Conservation (phyloP, 1,139 yeast species). For the Nakaseomyces sp. region DNA sequence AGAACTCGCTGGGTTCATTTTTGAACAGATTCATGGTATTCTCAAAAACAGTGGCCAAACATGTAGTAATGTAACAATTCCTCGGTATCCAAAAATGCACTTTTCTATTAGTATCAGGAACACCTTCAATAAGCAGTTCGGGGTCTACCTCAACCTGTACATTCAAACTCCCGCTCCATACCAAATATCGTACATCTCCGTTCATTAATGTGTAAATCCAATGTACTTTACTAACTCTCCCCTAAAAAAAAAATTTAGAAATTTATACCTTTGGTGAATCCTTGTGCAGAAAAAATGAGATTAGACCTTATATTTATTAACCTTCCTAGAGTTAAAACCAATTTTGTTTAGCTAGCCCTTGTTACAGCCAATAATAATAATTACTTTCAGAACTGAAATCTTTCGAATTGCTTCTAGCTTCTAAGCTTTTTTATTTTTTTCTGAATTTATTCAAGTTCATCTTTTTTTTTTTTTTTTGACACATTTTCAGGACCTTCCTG, state of each 20-base stretch:
- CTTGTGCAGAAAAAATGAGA: too few relatives aligned
- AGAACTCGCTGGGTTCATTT: conserved; percentile 23
- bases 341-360: too few relatives aligned
- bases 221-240: too few relatives aligned
- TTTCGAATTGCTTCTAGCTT: too few relatives aligned
- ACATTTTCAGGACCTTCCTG: neutral
- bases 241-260: too few relatives aligned
- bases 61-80: conserved; percentile 50
- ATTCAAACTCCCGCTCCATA: conserved; percentile 54
- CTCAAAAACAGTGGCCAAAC: conserved; percentile 35
- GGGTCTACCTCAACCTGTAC: conserved; percentile 26
- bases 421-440: conserved; percentile 10
- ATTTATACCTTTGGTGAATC: too few relatives aligned
- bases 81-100: conserved; percentile 32
- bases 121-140: conserved; percentile 15
- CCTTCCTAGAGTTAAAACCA: too few relatives aligned
- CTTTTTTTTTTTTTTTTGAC: too few relatives aligned
- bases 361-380: too few relatives aligned
- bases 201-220: neutral
- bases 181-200: conserved; percentile 32
- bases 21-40: conserved; percentile 40
- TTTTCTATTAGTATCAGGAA: conserved; percentile 6
- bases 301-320: too few relatives aligned
- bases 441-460: too few relatives aligned
- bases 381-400: too few relatives aligned